A percentile compares a stretch with the other conserved stretches of the same genome.
Conservation (phyloP, 129 eudicot genomes). For the Flaveria brownii region DNA sequence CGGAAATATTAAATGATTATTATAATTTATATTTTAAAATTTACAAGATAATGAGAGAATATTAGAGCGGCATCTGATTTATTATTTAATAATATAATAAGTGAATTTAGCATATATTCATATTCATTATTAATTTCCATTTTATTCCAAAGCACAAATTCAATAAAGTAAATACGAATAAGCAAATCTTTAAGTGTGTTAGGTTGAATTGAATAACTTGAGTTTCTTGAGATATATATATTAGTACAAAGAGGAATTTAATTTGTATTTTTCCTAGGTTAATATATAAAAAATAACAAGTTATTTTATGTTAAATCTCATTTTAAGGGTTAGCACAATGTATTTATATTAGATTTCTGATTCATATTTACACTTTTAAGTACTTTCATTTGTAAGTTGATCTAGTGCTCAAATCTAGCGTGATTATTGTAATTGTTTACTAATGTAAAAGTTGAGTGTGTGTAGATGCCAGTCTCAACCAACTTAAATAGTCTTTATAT, state of each 20-base stretch:
- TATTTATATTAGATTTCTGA: neutral
- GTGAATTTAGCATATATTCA: slow-evolving; percentile 41
- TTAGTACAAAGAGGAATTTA: neutral
- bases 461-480: neutral
- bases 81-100: slow-evolving; percentile 13
- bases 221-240: neutral
- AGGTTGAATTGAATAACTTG: slow-evolving; percentile 27
- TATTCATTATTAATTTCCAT: slow-evolving; percentile 31
- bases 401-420: too few relatives aligned
- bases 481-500: too few relatives aligned
- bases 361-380: too few relatives aligned
- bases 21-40: slow-evolving; percentile 15
- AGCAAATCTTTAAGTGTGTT: slow-evolving; percentile 33
- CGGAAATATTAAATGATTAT: neutral
- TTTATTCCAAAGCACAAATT: slow-evolving; percentile 43
- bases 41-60: slow-evolving; percentile 33
- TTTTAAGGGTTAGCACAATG: neutral
- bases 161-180: slow-evolving; percentile 40
- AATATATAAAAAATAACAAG: neutral
- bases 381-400: too few relatives aligned
- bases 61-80: slow-evolving; percentile 28
- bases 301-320: slow-evolving; percentile 1
- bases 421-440: too few relatives aligned
- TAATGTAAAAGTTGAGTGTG: neutral
- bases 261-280: neutral